These are phyloP conservation scores for Scutellaria galericulata DNA, from an alignment of 257 asterid genomes.

Conservation along the genomic window DNA sequence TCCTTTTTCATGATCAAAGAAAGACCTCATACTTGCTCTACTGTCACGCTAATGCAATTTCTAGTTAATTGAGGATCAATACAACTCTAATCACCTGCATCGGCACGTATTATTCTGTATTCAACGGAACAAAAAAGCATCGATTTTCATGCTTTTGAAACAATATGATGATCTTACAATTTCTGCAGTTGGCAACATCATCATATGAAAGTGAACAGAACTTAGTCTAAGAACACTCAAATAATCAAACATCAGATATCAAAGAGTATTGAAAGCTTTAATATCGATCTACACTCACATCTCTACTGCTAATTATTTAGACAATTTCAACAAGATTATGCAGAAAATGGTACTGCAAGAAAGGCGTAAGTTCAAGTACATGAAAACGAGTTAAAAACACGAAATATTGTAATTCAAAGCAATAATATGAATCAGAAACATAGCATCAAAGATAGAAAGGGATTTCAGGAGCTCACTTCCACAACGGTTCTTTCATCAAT, in stretches of 20 bases:
- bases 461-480: neutral
- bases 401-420: neutral
- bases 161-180: too few relatives aligned
- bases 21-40: too few relatives aligned
- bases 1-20: too few relatives aligned
- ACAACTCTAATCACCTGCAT: too few relatives aligned
- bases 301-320: neutral
- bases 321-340: too few relatives aligned
- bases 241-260: neutral
- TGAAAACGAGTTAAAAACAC: neutral
- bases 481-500: neutral
- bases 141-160: too few relatives aligned
- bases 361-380: neutral
- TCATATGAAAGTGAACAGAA: too few relatives aligned
- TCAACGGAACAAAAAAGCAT: too few relatives aligned
- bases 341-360: constrained; percentile 2
- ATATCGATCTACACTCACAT: neutral
- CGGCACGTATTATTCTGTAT: too few relatives aligned
- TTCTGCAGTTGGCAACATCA: too few relatives aligned
- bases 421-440: neutral
- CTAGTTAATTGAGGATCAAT: too few relatives aligned
- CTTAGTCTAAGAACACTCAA: neutral
- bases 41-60: too few relatives aligned
- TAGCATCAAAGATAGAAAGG: neutral
- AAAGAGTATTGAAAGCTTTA: neutral